Evolutionary conservation across 2,329 filamentous ascomycete species (phyloP).

Genomic region (Dactylellina cionopaga): DNA sequence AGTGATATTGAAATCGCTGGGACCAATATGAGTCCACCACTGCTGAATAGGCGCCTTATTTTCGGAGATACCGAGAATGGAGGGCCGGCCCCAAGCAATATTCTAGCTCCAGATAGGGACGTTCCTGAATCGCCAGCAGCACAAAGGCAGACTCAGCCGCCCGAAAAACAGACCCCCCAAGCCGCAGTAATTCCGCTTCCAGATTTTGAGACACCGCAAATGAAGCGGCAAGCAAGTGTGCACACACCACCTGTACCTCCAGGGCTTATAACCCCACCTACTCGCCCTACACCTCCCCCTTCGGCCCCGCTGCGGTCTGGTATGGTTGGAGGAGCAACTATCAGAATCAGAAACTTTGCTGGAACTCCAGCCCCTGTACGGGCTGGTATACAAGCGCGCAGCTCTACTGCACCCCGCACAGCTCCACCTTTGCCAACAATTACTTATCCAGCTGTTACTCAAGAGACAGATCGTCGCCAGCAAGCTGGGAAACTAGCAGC

Average conservation of each 20-base stretch:
- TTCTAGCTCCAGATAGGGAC: no score
- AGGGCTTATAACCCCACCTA: constrained; percentile 23
- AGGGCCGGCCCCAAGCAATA: no score
- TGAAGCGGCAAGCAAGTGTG: neutral
- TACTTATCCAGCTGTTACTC: neutral
- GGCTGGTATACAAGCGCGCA: constrained; percentile 3
- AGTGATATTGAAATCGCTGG: neutral
- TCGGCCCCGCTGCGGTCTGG: constrained; percentile 20
- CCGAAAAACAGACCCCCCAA: no score
- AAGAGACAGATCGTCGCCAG: neutral
- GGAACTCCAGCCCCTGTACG: constrained; percentile 2
- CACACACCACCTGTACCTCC: neutral
- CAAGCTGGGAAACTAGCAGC: neutral
- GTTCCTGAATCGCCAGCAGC: no score
- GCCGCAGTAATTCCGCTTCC: neutral
- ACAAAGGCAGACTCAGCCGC: no score
- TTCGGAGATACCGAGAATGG: no score
- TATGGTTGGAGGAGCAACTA: neutral
- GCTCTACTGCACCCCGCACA: constrained; percentile 5
- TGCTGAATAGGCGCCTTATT: no score
- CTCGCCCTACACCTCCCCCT: constrained; percentile 21
- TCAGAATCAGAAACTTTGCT: neutral
- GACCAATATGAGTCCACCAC: neutral
- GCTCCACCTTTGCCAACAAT: constrained; percentile 12
- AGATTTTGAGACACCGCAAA: neutral